Base-by-base conservation (phyloP, 106 monocot genomes). In the Vanilla planifolia region DNA sequence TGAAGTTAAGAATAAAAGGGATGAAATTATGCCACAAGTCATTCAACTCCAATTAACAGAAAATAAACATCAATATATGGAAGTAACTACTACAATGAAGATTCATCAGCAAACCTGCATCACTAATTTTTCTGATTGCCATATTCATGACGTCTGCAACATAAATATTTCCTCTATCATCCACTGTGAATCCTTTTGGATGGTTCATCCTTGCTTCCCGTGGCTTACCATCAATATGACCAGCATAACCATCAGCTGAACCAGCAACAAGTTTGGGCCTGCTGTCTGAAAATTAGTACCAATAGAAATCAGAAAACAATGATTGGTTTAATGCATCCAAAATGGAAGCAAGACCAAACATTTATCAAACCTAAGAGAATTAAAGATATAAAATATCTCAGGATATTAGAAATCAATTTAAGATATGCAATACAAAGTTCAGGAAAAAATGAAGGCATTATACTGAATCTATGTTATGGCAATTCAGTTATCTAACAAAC, bases 171-270 rank as follows among this genome's bases (percentile, higher is more conserved):
- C 95, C 95, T 39, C 71, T 80, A 63, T 87, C 91, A 68, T 98
- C 96, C 45, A 91, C 75, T 51, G 96, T 75, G 60, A 96, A 55
- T 32, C 86, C 95, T 67, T 81, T 96, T 11, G 95, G 95, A 72
- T 84, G 95, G 72, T 90, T 91, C 83, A 96, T 78, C 56, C 79
- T 90, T 57, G 90, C 83, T 61, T 96, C 95, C n/a, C 90, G 68
- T 43, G 57, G 69, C 59, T 58, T 91, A 17, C 95, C 95, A 69
- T 96, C 95, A 61, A 96, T 71, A 74, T 96, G 95, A 14, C 95
- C 90, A 68, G 81, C 14, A 59, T 76, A 81, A 7, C 95, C 95
- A 64, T 90, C 86, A 30, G 72, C 71, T 30, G 95, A 96, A 53
- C 95, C 95, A 52, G 84, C 86, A 51, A 96, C 64, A 50, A 96